Evolutionary conservation across 306 rosid species (phyloP).

Genomic region (Gynostemma pentaphyllum): DNA sequence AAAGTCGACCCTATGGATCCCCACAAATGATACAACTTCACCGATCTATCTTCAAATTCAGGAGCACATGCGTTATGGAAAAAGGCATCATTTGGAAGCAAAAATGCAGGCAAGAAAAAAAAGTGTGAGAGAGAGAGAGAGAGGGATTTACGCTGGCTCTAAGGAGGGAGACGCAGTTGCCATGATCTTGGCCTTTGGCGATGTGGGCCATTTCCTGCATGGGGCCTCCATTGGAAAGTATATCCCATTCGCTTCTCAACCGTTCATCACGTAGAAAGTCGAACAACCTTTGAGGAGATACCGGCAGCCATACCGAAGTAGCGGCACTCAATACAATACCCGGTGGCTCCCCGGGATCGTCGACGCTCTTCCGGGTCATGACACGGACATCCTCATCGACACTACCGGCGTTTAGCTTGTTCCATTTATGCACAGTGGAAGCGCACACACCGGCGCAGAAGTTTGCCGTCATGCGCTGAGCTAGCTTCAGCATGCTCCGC

Average conservation of each 20-base stretch:
- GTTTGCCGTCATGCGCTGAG: conserved; percentile 88
- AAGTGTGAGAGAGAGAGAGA: not conserved
- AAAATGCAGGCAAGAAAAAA: not conserved
- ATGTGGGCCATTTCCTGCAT: conserved; percentile 99
- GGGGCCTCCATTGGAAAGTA: conserved; percentile 94
- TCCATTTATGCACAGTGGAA: conserved; percentile 89
- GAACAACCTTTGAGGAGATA: conserved; percentile 57
- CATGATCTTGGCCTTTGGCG: conserved; percentile 91
- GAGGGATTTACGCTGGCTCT: conserved; percentile 61
- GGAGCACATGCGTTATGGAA: conserved; percentile 20
- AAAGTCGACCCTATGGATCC: conserved; percentile 25
- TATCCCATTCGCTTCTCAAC: conserved; percentile 93
- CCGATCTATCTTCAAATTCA: too few species aligned
- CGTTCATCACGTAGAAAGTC: conserved; percentile 82
- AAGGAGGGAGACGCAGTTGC: conserved; percentile 88
- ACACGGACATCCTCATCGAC: conserved; percentile 84
- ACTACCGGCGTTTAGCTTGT: conserved; percentile 57
- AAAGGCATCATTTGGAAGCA: conserved; percentile 8
- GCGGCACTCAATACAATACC: conserved; percentile 94
- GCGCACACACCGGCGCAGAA: conserved; percentile 96
- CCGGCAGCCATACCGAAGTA: conserved; percentile 90
- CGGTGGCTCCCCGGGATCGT: conserved; percentile 93
- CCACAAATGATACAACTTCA: conserved; percentile 15
- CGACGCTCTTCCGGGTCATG: conserved; percentile 86
- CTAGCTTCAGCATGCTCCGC: conserved; percentile 92